phyloP scores from a whole-genome alignment of 371 early-diverging fungal genomes.

The Coemansia sp. region DNA sequence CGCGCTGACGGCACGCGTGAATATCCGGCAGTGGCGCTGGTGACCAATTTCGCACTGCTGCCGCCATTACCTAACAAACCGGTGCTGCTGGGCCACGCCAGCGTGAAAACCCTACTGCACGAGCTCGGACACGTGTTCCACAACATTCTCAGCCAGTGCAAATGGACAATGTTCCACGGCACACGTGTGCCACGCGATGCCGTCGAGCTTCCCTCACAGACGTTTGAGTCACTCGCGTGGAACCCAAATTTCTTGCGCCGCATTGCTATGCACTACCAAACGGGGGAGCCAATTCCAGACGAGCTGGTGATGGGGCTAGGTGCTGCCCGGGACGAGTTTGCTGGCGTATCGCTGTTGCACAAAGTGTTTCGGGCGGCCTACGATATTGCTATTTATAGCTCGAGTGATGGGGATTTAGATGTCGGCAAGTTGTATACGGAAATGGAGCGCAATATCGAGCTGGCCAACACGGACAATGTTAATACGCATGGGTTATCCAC shows the following conservation, averaged over 20 bases:
- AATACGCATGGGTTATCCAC: not conserved
- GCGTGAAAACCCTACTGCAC: constrained; percentile 6
- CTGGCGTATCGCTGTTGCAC: not conserved
- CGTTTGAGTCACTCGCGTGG: not conserved
- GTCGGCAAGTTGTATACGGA: not conserved
- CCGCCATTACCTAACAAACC: not conserved
- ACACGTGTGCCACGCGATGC: not conserved
- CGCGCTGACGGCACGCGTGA: not conserved
- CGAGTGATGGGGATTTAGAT: not conserved
- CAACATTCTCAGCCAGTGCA: not conserved
- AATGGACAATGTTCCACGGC: constrained; percentile 12
- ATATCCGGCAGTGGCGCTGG: not conserved
- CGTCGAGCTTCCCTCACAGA: not conserved
- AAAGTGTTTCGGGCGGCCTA: not conserved
- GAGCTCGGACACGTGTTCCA: constrained; percentile 14
- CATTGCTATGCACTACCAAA: not conserved
- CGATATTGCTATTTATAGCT: not conserved
- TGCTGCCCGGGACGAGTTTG: not conserved
- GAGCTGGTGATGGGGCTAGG: not conserved
- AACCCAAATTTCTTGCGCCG: not conserved
- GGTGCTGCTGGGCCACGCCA: not conserved
- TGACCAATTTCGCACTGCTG: not conserved
- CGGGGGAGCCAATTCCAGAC: not conserved
- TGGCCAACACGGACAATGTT: not conserved
- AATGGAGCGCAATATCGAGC: not conserved